Percentiles rank a stretch among this genome's conserved stretches.
phyloP scores from a whole-genome alignment of 1,284 basidiomycete species.

The Cutaneotrichosporon sp. region DNA sequence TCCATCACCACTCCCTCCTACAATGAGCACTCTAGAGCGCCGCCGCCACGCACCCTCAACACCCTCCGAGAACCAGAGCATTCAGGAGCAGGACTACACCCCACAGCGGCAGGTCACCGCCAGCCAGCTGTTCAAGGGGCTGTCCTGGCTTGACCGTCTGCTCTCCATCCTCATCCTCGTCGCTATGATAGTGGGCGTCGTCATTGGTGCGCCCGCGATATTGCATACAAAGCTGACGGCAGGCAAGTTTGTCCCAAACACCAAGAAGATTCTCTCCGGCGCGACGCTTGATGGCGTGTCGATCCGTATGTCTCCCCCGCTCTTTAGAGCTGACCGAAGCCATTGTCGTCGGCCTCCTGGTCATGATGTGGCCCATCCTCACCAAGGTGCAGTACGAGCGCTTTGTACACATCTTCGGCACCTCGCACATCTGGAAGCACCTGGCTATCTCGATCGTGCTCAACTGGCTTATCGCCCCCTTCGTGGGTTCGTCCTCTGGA shows the following conservation, averaged over 20 bases:
- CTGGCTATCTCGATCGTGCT: conserved; percentile 69
- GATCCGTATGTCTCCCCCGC: conserved; percentile 39
- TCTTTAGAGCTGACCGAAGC: conserved; percentile 54
- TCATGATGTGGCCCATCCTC: conserved; percentile 88
- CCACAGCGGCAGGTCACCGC: background rate
- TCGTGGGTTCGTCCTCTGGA: conserved; percentile 45
- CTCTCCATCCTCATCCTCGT: conserved; percentile 71
- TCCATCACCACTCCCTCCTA: background rate
- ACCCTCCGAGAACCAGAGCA: background rate
- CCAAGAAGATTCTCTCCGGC: conserved; percentile 32
- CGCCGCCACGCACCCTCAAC: background rate
- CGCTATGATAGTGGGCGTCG: conserved; percentile 75
- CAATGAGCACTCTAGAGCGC: background rate
- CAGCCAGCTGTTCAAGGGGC: conserved; percentile 23
- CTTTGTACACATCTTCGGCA: conserved; percentile 63
- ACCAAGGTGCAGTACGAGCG: conserved; percentile 72
- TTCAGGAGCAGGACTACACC: background rate
- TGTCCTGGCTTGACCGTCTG: conserved; percentile 65
- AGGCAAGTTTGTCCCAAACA: conserved; percentile 35
- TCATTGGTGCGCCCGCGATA: conserved; percentile 65
- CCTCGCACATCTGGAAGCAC: conserved; percentile 67
- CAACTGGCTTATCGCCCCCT: conserved; percentile 80
- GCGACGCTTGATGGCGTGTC: conserved; percentile 48
- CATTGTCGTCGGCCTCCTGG: conserved; percentile 71
- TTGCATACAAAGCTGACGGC: conserved; percentile 57